Evolutionary conservation across 2,329 filamentous ascomycete species (phyloP).

Genomic region (Ilyonectria mors-panacis): DNA sequence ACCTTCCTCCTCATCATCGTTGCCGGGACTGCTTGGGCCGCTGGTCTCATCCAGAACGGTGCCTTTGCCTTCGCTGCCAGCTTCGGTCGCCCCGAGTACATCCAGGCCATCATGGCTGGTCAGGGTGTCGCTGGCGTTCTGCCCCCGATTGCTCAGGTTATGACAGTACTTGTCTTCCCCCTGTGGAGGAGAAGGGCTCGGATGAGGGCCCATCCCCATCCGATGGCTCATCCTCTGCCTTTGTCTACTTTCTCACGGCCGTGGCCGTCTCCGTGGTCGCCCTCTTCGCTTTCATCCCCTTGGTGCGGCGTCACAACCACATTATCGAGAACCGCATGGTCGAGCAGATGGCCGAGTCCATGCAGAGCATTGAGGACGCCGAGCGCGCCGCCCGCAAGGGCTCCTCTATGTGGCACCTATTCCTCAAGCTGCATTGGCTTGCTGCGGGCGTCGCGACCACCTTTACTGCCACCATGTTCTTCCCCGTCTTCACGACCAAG

Average conservation of each 20-base stretch:
- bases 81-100: conserved; percentile 90
- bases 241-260: conserved; percentile 92
- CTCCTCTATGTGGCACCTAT: conserved; percentile 73
- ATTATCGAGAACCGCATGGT: conserved; percentile 66
- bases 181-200: conserved; percentile 45
- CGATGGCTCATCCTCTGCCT: conserved; percentile 73
- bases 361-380: conserved; percentile 66
- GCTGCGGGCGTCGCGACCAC: conserved; percentile 83
- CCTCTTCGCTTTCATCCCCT: conserved; percentile 80
- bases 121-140: conserved; percentile 94
- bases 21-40: conserved; percentile 81
- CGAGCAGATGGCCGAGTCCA: conserved; percentile 64
- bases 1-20: conserved; percentile 88
- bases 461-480: conserved; percentile 92
- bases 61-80: conserved; percentile 92
- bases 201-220: conserved; percentile 42
- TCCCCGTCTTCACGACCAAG: conserved; percentile 89
- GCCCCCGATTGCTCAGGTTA: conserved; percentile 88
- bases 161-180: conserved; percentile 78
- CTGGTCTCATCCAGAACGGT: conserved; percentile 92
- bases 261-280: conserved; percentile 80
- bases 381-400: conserved; percentile 67
- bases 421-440: conserved; percentile 84
- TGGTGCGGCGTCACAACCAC: conserved; percentile 73
- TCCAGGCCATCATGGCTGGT: conserved; percentile 95